A percentile compares a stretch with the other conserved stretches of the same genome.
phyloP scores from a whole-genome alignment of 805 yeast species.

The Candida hungchunana region DNA sequence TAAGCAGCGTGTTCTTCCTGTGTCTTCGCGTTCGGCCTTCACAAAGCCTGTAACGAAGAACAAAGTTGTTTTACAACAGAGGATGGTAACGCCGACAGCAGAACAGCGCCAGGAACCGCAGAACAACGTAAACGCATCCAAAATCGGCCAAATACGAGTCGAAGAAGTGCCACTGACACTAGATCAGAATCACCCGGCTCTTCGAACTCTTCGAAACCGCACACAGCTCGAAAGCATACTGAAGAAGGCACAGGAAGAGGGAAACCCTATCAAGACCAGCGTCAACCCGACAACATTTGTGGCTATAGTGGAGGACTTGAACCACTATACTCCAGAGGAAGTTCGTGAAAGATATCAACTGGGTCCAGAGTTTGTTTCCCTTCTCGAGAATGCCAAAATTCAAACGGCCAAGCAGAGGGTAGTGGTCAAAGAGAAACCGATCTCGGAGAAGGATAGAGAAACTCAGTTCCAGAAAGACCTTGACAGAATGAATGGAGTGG shows the following conservation, averaged over 20 bases:
- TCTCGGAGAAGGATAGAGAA: slow-evolving; percentile 7
- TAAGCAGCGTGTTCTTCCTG: slow-evolving; percentile 10
- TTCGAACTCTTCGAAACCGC: slow-evolving; percentile 17
- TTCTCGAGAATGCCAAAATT: background rate
- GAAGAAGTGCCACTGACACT: slow-evolving; percentile 19
- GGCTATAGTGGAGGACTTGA: slow-evolving; percentile 20
- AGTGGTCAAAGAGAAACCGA: slow-evolving; percentile 1
- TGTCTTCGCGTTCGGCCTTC: background rate
- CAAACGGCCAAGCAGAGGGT: slow-evolving; percentile 11
- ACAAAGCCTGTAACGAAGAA: slow-evolving; percentile 3
- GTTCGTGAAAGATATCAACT: slow-evolving; percentile 15
- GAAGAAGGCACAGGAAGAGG: slow-evolving; percentile 6
- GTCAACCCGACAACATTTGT: slow-evolving; percentile 19
- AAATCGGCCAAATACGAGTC: slow-evolving; percentile 17
- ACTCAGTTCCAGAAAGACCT: slow-evolving; percentile 8
- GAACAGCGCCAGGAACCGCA: background rate
- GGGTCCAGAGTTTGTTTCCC: slow-evolving; percentile 1
- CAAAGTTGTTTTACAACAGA: slow-evolving; percentile 18
- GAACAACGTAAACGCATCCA: slow-evolving; percentile 8
- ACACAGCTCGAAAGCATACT: slow-evolving; percentile 10
- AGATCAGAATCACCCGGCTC: slow-evolving; percentile 21
- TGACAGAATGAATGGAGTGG: slow-evolving; percentile 17
- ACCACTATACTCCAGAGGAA: slow-evolving; percentile 13
- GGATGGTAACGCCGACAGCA: background rate
- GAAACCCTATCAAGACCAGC: background rate